Evolutionary conservation across 164 flowering plant genomes (phyloP).

Genomic region (Pachysandra terminalis): DNA sequence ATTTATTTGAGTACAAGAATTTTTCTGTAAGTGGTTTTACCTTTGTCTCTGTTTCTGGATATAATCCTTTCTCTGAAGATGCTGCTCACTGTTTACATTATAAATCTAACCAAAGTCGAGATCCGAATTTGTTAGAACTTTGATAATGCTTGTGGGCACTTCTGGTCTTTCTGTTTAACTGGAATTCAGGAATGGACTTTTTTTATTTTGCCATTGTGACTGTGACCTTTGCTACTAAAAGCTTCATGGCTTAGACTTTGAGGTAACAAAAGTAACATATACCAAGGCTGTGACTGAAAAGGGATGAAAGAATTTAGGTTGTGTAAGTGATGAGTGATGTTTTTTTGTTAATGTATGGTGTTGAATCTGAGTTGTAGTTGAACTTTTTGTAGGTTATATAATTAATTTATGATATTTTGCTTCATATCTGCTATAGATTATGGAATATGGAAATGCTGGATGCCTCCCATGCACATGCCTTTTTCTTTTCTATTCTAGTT

Average conservation of each 20-base stretch:
- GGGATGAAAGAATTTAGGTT: not conserved
- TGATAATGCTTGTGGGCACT: not conserved
- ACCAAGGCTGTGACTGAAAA: not conserved
- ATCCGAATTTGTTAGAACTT: not conserved
- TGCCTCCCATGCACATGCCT: not conserved
- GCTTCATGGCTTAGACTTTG: not conserved
- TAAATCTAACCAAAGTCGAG: not conserved
- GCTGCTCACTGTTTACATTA: not conserved
- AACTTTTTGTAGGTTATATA: not conserved
- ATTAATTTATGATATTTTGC: not conserved
- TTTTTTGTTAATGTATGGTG: not conserved
- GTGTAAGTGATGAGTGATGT: not conserved
- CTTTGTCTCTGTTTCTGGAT: not conserved
- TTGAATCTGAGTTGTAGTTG: not conserved
- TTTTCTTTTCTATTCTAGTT: not conserved
- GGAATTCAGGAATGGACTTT: no score
- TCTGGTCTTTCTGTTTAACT: no score
- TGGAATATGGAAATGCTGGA: not conserved
- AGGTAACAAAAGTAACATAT: not conserved
- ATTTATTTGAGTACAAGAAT: constrained; percentile 75
- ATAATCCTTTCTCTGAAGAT: not conserved
- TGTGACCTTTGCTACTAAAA: no score
- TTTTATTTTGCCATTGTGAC: no score
- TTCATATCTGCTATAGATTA: not conserved
- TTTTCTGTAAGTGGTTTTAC: constrained; percentile 64